Evolutionary conservation across 1,139 yeast species (phyloP).

Genomic region (Fermentozyma sake): DNA sequence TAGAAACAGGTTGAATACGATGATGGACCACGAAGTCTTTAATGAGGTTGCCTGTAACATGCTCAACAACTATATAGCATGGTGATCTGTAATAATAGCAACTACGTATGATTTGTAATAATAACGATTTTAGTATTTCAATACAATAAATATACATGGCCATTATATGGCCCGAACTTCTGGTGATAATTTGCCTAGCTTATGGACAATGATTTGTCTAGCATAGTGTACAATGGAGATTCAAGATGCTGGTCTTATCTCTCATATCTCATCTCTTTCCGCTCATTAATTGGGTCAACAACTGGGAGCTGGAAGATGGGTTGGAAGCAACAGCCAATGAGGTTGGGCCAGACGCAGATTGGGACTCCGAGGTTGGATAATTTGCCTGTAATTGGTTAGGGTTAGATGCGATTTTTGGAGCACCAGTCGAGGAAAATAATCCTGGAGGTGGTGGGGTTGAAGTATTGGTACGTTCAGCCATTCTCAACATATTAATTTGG

Average conservation of each 20-base stretch:
- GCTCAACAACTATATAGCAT: slow-evolving; percentile 5
- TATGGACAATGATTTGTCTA: neutral
- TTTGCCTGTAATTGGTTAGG: slow-evolving; percentile 9
- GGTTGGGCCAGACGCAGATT: slow-evolving; percentile 3
- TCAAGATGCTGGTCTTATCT: no score
- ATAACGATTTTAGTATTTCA: neutral
- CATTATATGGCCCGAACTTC: neutral
- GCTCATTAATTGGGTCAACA: slow-evolving; percentile 65
- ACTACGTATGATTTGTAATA: no score
- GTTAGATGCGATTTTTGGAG: slow-evolving; percentile 7
- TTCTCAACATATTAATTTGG: slow-evolving; percentile 28
- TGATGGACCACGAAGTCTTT: slow-evolving; percentile 15
- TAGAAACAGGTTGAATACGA: slow-evolving; percentile 9
- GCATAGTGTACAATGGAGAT: no score
- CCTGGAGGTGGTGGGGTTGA: slow-evolving; percentile 47
- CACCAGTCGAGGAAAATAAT: slow-evolving; percentile 23
- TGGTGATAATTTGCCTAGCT: neutral
- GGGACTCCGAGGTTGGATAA: slow-evolving; percentile 1
- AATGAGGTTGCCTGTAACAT: slow-evolving; percentile 7
- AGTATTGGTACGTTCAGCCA: slow-evolving; percentile 30
- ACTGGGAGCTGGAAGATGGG: slow-evolving; percentile 54
- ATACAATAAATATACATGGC: neutral
- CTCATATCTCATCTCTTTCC: slow-evolving; percentile 44
- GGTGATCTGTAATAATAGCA: no score
- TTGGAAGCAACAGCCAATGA: slow-evolving; percentile 15